These are phyloP conservation scores for Penicillium janthinellum DNA, from an alignment of 2,329 filamentous ascomycete genomes.

Conservation along the genomic window DNA sequence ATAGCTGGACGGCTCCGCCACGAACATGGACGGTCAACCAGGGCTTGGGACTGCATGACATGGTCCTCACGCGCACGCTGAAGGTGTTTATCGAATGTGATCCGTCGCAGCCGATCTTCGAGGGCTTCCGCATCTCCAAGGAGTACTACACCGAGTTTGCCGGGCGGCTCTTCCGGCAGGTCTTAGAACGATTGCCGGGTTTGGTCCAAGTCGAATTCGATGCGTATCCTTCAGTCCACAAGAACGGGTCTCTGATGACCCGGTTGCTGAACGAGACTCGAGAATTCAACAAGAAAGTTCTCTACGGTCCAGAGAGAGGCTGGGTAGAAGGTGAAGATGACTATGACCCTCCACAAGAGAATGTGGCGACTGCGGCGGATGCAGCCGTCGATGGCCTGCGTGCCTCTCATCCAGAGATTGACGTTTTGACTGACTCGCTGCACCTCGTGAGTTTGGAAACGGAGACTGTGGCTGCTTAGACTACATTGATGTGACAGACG, in stretches of 20 bases:
- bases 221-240: slow-evolving; percentile 56
- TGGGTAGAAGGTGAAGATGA: slow-evolving; percentile 38
- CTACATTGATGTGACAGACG: slow-evolving; percentile 1
- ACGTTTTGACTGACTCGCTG: slow-evolving; percentile 18
- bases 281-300: slow-evolving; percentile 37
- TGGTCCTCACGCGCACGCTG: slow-evolving; percentile 50
- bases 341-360: slow-evolving; percentile 9
- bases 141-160: slow-evolving; percentile 62
- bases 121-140: slow-evolving; percentile 58
- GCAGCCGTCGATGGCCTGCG: slow-evolving; percentile 18
- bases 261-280: slow-evolving; percentile 47
- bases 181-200: slow-evolving; percentile 53
- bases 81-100: slow-evolving; percentile 62
- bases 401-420: slow-evolving; percentile 10
- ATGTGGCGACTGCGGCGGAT: slow-evolving; percentile 12
- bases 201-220: slow-evolving; percentile 58
- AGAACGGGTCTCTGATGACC: slow-evolving; percentile 53
- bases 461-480: slow-evolving; percentile 2
- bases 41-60: slow-evolving; percentile 53
- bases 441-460: slow-evolving; percentile 17
- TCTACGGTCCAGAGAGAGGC: slow-evolving; percentile 44
- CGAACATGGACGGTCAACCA: slow-evolving; percentile 55
- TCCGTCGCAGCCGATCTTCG: slow-evolving; percentile 56
- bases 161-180: slow-evolving; percentile 50
- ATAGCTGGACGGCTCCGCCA: slow-evolving; percentile 61